Evolutionary conservation across 139 green algal species (phyloP).

Genomic region (Chlorella sp.): DNA sequence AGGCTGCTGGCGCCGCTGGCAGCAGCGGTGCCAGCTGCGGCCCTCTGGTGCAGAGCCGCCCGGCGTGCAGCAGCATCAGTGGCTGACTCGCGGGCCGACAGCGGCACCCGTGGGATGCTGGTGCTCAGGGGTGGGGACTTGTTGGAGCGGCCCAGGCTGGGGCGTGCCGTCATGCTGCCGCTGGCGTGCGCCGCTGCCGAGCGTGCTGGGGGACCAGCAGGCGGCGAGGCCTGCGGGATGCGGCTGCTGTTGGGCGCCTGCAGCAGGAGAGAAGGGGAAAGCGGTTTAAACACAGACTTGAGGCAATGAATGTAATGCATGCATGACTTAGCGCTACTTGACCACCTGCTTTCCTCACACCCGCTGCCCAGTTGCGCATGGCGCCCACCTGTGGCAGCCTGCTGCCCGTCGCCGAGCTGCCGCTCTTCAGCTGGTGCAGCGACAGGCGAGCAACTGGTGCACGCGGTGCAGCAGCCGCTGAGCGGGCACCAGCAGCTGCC

Average conservation of each 20-base stretch:
- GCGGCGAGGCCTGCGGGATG: slow-evolving; percentile 16
- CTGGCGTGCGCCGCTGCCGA: background rate
- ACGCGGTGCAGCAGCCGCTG: background rate
- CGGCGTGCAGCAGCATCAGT: slow-evolving; percentile 15
- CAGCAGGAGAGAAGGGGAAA: too few relatives aligned
- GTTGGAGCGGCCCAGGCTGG: background rate
- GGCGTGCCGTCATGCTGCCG: slow-evolving; percentile 30
- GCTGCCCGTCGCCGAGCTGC: background rate
- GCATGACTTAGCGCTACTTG: background rate
- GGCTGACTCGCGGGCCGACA: slow-evolving; percentile 21
- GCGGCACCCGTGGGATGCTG: background rate
- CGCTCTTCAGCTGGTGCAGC: background rate
- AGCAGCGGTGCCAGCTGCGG: background rate
- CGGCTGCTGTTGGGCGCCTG: slow-evolving; percentile 6
- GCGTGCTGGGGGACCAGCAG: background rate
- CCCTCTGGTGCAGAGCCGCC: slow-evolving; percentile 13
- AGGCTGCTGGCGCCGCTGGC: background rate
- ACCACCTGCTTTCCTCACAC: background rate
- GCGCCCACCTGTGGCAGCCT: background rate
- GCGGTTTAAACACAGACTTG: background rate
- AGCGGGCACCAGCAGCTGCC: background rate
- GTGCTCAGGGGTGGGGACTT: slow-evolving; percentile 13
- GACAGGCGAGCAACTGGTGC: background rate
- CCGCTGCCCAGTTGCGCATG: background rate
- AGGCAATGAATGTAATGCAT: background rate